phyloP scores from a whole-genome alignment of 2,329 filamentous ascomycete genomes.

The Chaetomium sp. region DNA sequence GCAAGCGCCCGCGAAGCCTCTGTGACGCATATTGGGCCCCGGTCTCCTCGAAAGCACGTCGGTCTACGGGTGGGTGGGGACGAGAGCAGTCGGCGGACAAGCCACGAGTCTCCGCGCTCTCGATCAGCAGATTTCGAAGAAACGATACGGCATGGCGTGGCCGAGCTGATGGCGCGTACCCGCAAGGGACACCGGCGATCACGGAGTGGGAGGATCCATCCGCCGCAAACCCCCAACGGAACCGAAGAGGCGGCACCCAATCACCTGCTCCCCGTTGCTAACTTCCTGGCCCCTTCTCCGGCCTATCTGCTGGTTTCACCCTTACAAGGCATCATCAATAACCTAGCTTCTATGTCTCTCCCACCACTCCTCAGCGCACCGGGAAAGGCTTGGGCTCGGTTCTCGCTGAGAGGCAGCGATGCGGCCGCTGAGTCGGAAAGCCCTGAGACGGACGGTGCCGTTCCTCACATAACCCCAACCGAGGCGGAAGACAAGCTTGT shows the following conservation, averaged over 20 bases:
- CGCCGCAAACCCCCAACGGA: conserved; percentile 18
- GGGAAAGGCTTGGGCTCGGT: conserved; percentile 17
- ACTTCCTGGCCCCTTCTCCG: conserved; percentile 33
- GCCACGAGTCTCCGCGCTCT: conserved; percentile 32
- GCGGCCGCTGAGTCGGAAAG: conserved; percentile 1
- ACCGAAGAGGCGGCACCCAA: conserved; percentile 8
- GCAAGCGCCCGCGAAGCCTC: conserved; percentile 31
- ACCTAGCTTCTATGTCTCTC: conserved; percentile 57
- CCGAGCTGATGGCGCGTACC: conserved; percentile 41
- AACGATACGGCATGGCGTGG: conserved; percentile 40
- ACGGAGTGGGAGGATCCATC: not conserved
- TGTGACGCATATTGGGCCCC: conserved; percentile 23
- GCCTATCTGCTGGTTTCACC: conserved; percentile 65
- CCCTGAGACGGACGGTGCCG: conserved; percentile 7
- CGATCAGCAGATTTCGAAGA: conserved; percentile 44
- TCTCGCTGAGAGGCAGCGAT: conserved; percentile 8
- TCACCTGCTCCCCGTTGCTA: conserved; percentile 26
- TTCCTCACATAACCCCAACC: conserved; percentile 4
- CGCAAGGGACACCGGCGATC: conserved; percentile 25
- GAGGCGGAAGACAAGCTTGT: conserved; percentile 50
- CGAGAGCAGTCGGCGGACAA: conserved; percentile 35
- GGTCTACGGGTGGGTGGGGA: conserved; percentile 46
- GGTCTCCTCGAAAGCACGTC: conserved; percentile 30
- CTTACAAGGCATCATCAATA: conserved; percentile 52
- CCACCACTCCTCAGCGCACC: conserved; percentile 24